phyloP scores from a whole-genome alignment of 768 basidiomycete species.

The Trametes gibbosa region DNA sequence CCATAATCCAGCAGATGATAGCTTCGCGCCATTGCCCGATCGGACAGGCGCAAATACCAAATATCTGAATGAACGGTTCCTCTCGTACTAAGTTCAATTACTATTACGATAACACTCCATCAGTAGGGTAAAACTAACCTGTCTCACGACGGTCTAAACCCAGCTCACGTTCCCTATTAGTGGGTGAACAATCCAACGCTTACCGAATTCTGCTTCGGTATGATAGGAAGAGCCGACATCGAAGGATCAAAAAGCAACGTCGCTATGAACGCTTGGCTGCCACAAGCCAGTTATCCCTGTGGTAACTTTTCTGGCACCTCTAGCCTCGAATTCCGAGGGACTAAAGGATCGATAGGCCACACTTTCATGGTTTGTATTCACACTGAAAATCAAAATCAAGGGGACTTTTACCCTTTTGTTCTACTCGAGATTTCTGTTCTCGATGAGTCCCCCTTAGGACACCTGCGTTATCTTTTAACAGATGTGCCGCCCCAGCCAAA shows the following conservation, averaged over 20 bases:
- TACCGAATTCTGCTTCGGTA: conserved; percentile 79
- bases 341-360: conserved; percentile 81
- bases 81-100: conserved; percentile 82
- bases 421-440: conserved; percentile 80
- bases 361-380: conserved; percentile 81
- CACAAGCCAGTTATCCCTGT: conserved; percentile 81
- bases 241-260: conserved; percentile 82
- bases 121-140: conserved; percentile 87
- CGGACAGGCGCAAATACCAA: conserved; percentile 80
- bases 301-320: conserved; percentile 81
- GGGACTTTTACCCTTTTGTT: conserved; percentile 79
- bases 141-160: conserved; percentile 83
- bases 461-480: conserved; percentile 79
- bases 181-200: conserved; percentile 82
- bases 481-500: conserved; percentile 82
- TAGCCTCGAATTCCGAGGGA: conserved; percentile 76
- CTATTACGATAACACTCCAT: conserved; percentile 72
- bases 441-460: conserved; percentile 77
- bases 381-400: conserved; percentile 83
- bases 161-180: conserved; percentile 79
- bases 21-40: conserved; percentile 77
- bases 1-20: conserved; percentile 83
- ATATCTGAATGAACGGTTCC: conserved; percentile 82
- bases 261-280: conserved; percentile 83
- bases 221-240: conserved; percentile 82